phyloP scores from a whole-genome alignment of 306 rosid genomes.

The Arachis hypogaea region DNA sequence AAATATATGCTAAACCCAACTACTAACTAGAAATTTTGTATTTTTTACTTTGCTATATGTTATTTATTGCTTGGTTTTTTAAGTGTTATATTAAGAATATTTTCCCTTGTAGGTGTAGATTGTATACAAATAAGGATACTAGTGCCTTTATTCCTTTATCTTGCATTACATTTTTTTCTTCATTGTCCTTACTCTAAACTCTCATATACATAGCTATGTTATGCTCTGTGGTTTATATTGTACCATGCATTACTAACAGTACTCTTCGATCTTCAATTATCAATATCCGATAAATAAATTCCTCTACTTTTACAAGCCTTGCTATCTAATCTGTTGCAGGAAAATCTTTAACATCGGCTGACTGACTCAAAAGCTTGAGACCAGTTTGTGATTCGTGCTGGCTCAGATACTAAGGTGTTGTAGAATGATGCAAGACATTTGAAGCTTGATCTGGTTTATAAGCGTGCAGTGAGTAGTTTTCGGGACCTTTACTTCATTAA shows the following conservation, averaged over 20 bases:
- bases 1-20: neutral
- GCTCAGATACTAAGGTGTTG: slow-evolving; percentile 82
- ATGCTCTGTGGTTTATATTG: neutral
- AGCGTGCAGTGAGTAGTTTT: slow-evolving; percentile 62
- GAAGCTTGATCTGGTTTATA: slow-evolving; percentile 85
- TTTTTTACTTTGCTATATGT: too few relatives aligned
- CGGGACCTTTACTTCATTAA: too few relatives aligned
- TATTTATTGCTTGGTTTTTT: neutral
- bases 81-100: neutral
- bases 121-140: neutral
- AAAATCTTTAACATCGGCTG: slow-evolving; percentile 91
- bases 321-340: slow-evolving; percentile 46
- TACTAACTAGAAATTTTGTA: too few relatives aligned
- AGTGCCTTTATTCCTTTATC: neutral
- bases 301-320: neutral
- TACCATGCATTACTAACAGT: neutral
- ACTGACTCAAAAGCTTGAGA: slow-evolving; percentile 92
- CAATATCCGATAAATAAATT: neutral
- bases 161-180: neutral
- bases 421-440: slow-evolving; percentile 90
- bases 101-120: neutral
- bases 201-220: neutral
- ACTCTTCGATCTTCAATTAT: neutral
- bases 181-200: neutral
- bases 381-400: slow-evolving; percentile 91